Base-by-base conservation (phyloP, 768 basidiomycete species). In the Naganishia onofrii region DNA sequence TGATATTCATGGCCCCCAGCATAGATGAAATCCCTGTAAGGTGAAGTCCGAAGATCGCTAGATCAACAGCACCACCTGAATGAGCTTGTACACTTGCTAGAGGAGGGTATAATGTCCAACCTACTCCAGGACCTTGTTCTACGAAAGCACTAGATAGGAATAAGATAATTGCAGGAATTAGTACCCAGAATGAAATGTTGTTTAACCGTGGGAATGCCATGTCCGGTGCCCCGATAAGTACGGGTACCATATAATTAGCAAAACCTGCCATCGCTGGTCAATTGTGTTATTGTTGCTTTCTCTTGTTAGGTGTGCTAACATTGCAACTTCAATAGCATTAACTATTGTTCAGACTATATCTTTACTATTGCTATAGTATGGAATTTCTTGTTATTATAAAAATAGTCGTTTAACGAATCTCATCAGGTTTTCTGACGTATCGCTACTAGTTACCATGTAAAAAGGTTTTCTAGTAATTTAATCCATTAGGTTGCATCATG, bases 11-110 rank as follows among this genome's bases (percentile, higher is more conserved):
- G 23, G 70, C 70, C 19, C 72, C 69, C 48, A 75, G 56, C 71
- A 75, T 69, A 55, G 69, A 73, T 55, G 54, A 55, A 15, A 55
- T 55, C 10, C 54, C 54, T 55, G 54, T 55, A n/a, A 55, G 54
- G 71, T 73, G 72, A 52, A 75, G 55, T 38, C 66, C 65, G 57
- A 73, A 75, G 32, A 73, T 75, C 42, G 74, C 72, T 67, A 72
- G 67, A 69, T 75, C 74, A 67, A 73, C 72, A 48, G 74, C 73
- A 38, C 72, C 74, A 67, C 74, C 74, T 73, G 74, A 75, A 63
- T 75, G 72, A 65, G 73, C 67, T 70, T 75, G 70, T 55, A 73
- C 71, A 46, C 74, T 72, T 54, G 72, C 63, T 69, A 75, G 63
- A 56, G 72, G 72, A 38, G 66, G 60, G 63, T 73, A 73, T 31